Evolutionary conservation across 2,329 filamentous ascomycete species (phyloP), one percentile per base, ranked within the genome.

Genomic region (Aspergillus sp.): DNA sequence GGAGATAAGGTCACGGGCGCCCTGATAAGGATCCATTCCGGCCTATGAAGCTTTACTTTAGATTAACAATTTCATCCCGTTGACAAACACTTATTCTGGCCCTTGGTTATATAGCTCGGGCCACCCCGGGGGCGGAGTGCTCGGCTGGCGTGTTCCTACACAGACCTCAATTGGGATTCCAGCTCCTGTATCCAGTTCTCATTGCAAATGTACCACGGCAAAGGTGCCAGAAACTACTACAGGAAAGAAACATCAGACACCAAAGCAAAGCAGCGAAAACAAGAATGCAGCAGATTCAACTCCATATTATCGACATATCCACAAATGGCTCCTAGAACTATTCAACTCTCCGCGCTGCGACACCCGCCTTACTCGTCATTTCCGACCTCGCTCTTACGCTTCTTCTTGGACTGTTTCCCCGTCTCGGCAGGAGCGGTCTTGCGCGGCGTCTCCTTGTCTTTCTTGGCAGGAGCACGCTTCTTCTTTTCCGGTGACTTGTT

Each of bases 311-410:
- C 52, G 19, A 44, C 50, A 52, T 52, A 54, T 48, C 23, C 39
- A 51, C 39, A 37, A 47, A 27, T 12, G 12, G 43, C 19, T 17
- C 15, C 44, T 15, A 39, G 17, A 46, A 39, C 31, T 46, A n/a
- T n/a, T 21, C 23, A 17, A 19, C 14, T 21, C 14, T 24, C 44
- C 24, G 17, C 21, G 5, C 11, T 14, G 21, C 24, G n/a, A 19
- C n/a, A 23, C 31, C 7, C 9, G 4, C 14, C 50, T 63, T 63
- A 70, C 54, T 69, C 66, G 14, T 68, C 63, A 24, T 33, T 60
- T 31, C 45, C 65, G 37, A 62, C 71, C 60, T 78, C 76, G 63
- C 77, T 79, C 75, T 79, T 79, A 62, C 75, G 73, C 76, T 80
- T 81, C 73, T 80, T 81, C 64, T 71, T 73, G 39, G 64, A 66